These are phyloP conservation scores for Avena eriantha DNA, from an alignment of 176 grass and related monocot genomes.

Conservation along the genomic window DNA sequence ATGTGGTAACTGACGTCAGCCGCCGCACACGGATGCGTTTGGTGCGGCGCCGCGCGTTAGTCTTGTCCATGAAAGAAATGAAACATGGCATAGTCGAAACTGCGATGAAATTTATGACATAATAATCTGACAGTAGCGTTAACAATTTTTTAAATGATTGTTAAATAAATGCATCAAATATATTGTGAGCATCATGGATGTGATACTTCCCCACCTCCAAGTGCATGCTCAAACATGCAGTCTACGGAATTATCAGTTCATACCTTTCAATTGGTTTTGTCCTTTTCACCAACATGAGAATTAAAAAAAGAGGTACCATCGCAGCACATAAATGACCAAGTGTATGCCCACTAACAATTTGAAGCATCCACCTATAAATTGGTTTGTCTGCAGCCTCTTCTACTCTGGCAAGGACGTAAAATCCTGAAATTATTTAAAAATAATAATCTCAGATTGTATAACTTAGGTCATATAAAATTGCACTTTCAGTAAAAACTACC, in stretches of 20 bases:
- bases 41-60: too few species aligned
- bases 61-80: background rate
- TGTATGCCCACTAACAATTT: conserved; percentile 81
- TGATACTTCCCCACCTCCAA: background rate
- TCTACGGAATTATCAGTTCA: conserved; percentile 3
- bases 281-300: conserved; percentile 88
- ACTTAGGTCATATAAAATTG: background rate
- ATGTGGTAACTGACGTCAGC: too few species aligned
- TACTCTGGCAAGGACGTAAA: conserved; percentile 89
- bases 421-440: conserved; percentile 55
- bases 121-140: background rate
- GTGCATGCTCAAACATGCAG: background rate
- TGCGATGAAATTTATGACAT: background rate
- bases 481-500: background rate
- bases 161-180: background rate
- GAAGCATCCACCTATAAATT: conserved; percentile 71
- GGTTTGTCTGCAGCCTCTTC: conserved; percentile 76
- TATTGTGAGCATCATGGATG: background rate
- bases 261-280: conserved; percentile 64
- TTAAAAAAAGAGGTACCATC: conserved; percentile 84
- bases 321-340: conserved; percentile 88
- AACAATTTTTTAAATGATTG: background rate
- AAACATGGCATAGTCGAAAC: background rate
- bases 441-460: background rate
- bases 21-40: too few species aligned